Base-by-base conservation (phyloP, 768 basidiomycete species). In the Podaxis sp. region DNA sequence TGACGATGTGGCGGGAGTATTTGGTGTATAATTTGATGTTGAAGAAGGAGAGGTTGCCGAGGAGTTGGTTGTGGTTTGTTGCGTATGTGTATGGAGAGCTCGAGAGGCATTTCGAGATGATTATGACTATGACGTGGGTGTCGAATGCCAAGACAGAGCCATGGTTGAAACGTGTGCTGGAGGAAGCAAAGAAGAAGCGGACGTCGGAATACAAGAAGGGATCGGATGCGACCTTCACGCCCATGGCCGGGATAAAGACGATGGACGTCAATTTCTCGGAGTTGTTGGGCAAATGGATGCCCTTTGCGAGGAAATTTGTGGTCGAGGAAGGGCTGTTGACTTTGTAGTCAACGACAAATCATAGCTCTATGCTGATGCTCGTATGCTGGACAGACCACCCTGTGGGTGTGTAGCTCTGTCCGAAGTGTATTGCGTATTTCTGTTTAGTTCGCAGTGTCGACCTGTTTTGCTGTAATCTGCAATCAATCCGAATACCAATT, bases 271-370 rank as follows among this genome's bases (percentile, higher is more conserved):
- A 61, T 55, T 61, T 61, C 32, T 53, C 59, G 18, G 59, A 61
- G 35, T 48, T 44, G 18, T 35, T 61, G 59, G 59, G 59, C 35
- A 61, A 61, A n/a, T 61, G 59, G 59, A 61, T 61, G 59, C 59
- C 59, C 9, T 61, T 54, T 47, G 59, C 59, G 9, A 61, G 59
- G 18, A 51, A 53, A 42, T 61, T 61, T 37, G 59, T 61, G 3
- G 46, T 37, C 23, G 59, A 61, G 7, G 51, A 61, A 14, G 52
- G 52, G 6, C 48, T 61, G 2, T 23, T 54, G 51, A 23, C 18
- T 28, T 60, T 37, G 11, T 14, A 14, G 14, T 10, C 16, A 44
- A 18, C 7, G 32, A 32, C 32, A 32, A 32, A 32, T 7, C 32
- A 32, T 32, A 9, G 32, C 32, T 32, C 32, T 9, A 32, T 32